Conservation (phyloP, 2,329 filamentous ascomycete genomes). For the Epichloe sylvatica region DNA sequence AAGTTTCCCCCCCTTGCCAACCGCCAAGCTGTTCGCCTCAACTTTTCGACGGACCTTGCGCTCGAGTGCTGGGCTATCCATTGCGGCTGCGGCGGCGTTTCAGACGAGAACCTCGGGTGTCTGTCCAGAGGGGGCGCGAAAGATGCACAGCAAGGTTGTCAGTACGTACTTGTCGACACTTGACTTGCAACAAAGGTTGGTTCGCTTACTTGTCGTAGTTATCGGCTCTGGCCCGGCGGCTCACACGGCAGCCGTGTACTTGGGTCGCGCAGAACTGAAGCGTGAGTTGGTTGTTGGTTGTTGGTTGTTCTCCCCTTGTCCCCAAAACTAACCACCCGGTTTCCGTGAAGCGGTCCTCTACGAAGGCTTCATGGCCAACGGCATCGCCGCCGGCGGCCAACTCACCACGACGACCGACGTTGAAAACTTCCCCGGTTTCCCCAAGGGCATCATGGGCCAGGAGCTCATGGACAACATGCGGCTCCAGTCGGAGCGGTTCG, state of each 20-base stretch:
- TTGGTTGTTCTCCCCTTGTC: conserved; percentile 4
- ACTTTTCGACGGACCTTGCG: conserved; percentile 62
- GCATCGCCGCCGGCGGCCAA: conserved; percentile 90
- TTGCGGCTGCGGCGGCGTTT: conserved; percentile 53
- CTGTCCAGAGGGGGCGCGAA: conserved; percentile 25
- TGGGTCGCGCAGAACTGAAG: conserved; percentile 84
- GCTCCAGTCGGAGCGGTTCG: conserved; percentile 79
- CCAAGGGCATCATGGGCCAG: conserved; percentile 70
- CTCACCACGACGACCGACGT: conserved; percentile 96
- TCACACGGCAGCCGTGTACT: conserved; percentile 94
- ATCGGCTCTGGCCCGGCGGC: conserved; percentile 93
- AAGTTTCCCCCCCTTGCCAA: not conserved
- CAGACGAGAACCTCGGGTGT: conserved; percentile 25
- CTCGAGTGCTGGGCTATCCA: conserved; percentile 59
- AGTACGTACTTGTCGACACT: conserved; percentile 40
- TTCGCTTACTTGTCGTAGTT: conserved; percentile 28
- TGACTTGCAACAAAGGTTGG: not conserved
- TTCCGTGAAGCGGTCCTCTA: conserved; percentile 59
- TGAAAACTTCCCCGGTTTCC: conserved; percentile 93
- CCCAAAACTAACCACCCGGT: not conserved
- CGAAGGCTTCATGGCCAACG: conserved; percentile 95
- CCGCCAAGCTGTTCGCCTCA: conserved; percentile 87
- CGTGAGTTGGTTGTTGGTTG: conserved; percentile 34
- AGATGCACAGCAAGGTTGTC: conserved; percentile 88
- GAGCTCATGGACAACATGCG: conserved; percentile 95